Percentiles rank a stretch among this genome's conserved stretches.
These are phyloP conservation scores for Thuidium tamariscinum DNA, from an alignment of 225 moss, liverwort and hornwort species.

Conservation along the genomic window DNA sequence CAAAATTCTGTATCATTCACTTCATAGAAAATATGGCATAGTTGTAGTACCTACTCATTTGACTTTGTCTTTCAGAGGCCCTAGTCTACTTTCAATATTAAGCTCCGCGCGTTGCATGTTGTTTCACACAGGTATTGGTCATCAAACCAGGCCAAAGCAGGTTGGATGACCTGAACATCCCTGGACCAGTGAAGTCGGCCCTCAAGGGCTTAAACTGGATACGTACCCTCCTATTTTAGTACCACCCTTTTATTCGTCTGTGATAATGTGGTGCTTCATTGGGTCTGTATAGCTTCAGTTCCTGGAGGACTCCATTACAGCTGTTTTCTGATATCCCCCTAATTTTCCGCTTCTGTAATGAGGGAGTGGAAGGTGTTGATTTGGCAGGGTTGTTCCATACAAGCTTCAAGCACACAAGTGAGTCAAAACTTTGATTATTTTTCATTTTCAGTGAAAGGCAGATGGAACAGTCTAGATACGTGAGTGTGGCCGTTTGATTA, in stretches of 20 bases:
- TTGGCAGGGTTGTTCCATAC: background rate
- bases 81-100: background rate
- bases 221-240: slow-evolving; percentile 67
- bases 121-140: slow-evolving; percentile 63
- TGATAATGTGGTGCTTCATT: background rate
- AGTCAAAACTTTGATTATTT: background rate
- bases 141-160: slow-evolving; percentile 82
- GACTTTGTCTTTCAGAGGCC: background rate
- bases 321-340: background rate
- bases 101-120: background rate
- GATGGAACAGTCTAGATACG: background rate
- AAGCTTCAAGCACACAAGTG: background rate
- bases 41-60: background rate
- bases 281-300: background rate
- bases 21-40: background rate
- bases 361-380: background rate
- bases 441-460: background rate
- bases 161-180: slow-evolving; percentile 57
- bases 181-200: slow-evolving; percentile 60
- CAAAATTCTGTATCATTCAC: background rate
- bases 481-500: background rate
- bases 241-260: background rate
- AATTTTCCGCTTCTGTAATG: background rate
- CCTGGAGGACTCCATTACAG: background rate
- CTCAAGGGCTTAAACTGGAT: slow-evolving; percentile 94